These are phyloP conservation scores for Penicillium sp. DNA, from an alignment of 2,329 filamentous ascomycete species.

Conservation along the genomic window DNA sequence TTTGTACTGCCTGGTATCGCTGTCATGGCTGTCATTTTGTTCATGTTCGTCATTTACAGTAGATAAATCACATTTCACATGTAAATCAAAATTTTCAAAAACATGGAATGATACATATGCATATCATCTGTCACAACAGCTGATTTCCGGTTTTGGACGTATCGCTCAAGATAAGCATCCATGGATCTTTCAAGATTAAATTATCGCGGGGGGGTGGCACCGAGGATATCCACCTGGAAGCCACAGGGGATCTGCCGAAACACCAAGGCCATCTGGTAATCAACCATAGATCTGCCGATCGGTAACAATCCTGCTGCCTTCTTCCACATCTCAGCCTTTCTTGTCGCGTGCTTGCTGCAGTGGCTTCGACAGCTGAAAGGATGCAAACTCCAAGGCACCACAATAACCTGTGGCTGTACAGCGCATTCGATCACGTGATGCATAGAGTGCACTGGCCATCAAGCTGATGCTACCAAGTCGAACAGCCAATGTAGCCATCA, in stretches of 20 bases:
- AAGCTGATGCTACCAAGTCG: neutral
- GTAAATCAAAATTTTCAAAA: neutral
- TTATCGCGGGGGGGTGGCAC: neutral
- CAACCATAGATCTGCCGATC: neutral
- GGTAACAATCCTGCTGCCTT: neutral
- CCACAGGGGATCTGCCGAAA: neutral
- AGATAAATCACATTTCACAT: neutral
- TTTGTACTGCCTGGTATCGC: neutral
- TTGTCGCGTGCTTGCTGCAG: neutral
- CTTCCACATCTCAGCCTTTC: neutral
- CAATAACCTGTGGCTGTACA: neutral
- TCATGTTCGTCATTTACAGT: neutral
- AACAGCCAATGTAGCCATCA: neutral
- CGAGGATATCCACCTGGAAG: neutral
- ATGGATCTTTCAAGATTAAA: neutral
- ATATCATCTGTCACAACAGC: neutral
- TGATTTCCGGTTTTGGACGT: neutral
- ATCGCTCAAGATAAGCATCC: neutral
- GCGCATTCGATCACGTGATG: neutral
- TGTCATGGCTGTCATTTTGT: neutral
- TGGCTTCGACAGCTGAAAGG: neutral
- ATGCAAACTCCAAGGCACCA: neutral
- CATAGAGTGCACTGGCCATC: neutral
- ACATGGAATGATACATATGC: neutral
- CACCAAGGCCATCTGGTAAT: neutral